Conservation (phyloP, 345 rosid species). For the Eucalyptus sp. region DNA sequence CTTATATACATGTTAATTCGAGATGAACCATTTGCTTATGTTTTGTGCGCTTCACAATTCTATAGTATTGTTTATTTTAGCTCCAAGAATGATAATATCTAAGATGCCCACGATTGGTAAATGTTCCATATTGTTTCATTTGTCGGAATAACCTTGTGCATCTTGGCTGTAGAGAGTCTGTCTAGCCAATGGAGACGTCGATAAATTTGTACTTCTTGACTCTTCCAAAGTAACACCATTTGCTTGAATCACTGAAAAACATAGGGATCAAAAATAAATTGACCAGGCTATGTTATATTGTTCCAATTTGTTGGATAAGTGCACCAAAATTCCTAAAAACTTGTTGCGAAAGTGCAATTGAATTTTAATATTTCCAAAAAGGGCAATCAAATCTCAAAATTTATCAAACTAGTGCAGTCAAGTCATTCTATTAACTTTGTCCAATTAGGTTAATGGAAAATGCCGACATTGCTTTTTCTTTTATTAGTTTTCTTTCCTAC, state of each 20-base stretch:
- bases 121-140: neutral
- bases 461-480: neutral
- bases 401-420: neutral
- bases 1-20: neutral
- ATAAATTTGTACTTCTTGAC: neutral
- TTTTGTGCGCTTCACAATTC: neutral
- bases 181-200: neutral
- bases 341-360: too few species aligned
- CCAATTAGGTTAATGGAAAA: neutral
- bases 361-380: neutral
- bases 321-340: too few species aligned
- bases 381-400: neutral
- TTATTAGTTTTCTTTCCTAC: neutral
- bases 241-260: neutral
- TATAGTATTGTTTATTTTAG: neutral
- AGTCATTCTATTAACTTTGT: neutral
- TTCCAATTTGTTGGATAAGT: neutral
- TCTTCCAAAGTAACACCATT: neutral
- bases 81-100: neutral
- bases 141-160: neutral
- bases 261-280: neutral
- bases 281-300: neutral
- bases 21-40: neutral
- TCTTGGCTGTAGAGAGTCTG: neutral
- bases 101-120: neutral